Base-by-base conservation (phyloP, 1,139 yeast genomes). In the Blastobotrys malaysiensis region DNA sequence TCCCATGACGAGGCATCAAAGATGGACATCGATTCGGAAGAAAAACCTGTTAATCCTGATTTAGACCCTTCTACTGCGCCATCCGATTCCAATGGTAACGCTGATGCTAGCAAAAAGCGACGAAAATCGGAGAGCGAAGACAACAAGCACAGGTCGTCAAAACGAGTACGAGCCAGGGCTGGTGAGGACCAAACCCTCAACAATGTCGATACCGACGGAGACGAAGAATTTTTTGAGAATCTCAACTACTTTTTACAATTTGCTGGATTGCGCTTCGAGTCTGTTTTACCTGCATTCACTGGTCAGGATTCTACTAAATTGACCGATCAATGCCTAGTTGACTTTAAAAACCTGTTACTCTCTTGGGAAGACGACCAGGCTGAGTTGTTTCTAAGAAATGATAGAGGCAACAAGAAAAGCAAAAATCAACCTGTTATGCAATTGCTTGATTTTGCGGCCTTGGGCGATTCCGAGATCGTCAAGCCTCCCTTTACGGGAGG, bases 341-440 rank as follows among this genome's bases (percentile, higher is more conserved):
- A 77, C 58, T 73, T 81, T 54, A 67, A 70, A 44, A 57, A 61
- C 1, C 64, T 74, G 39, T 59, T 81, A 14, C 69, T 69, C 16
- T 64, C 66, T 21, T 81, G 86, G 86, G 74, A 67, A 26, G 71
- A 69, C 31, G 65, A 64, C 1, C 64, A 70, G 19, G 64, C 67
- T 0, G 66, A 63, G 1, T 46, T 65, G 5, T 63, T 68, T 49
- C 53, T 65, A 16, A 55, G 57, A 24, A 50, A 55, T 5, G 64
- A 59, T n/a, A 47, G 57, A 16, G 26, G 57, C 6, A 47, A 49
- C 18, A 54, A 52, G 24, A 57, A 59, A 36, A 54, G 54, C 24
- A 45, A 50, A 9, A 52, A 59, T 24, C 65, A 61, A 14, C 62
- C 76, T 0, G 65, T 77, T 11, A 68, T 71, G 62, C 79, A 75